Base-by-base conservation (phyloP, 768 basidiomycete species). In the Termitomyces sp. region DNA sequence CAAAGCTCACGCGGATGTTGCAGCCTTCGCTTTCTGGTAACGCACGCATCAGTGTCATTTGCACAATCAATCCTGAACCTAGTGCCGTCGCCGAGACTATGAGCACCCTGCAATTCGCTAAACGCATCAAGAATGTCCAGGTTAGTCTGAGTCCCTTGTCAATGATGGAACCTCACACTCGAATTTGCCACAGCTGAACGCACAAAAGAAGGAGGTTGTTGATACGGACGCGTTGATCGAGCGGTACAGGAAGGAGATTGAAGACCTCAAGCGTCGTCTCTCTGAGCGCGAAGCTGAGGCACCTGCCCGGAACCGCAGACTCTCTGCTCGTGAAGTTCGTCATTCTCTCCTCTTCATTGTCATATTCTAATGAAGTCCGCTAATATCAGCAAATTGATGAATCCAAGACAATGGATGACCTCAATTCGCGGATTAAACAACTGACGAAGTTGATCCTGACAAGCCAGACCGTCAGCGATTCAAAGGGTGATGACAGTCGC, bases 11-110 rank as follows among this genome's bases (percentile, higher is more conserved):
- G 16, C 86, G 94, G 24, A 84, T 98, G 71, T 82, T 98, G 6
- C 95, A 98, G 70, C 94, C 96, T 1, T 98, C 94, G 0, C 78
- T 99, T 1, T 90, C 94, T 0, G 96, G 96, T 1, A 93, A 98
- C 69, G 95, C 96, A 22, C 86, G 94, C 8, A 95, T 99, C 54
- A 94, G 92, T 42, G 95, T 99, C 16, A 88, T 98, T 53, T 97
- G 95, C 70, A 98, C 96, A 0, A 83, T 98, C 68, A 96, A 95
- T 65, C 94, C 96, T 0, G 91, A 94, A 51, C 69, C 77, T 2
- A 72, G 76, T 48, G 94, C 94, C 18, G 77, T 95, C 6, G 77
- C 84, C 8, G 96, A 98, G 74, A 92, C 87, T 7, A 86, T 86
- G 53, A 93, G 88, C 61, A 99, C 96, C 0, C 75, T 98, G 20